Percentiles rank a stretch among this genome's conserved stretches.
phyloP scores from a whole-genome alignment of 2,329 filamentous ascomycete species.

The Arthrobotrys iridis region DNA sequence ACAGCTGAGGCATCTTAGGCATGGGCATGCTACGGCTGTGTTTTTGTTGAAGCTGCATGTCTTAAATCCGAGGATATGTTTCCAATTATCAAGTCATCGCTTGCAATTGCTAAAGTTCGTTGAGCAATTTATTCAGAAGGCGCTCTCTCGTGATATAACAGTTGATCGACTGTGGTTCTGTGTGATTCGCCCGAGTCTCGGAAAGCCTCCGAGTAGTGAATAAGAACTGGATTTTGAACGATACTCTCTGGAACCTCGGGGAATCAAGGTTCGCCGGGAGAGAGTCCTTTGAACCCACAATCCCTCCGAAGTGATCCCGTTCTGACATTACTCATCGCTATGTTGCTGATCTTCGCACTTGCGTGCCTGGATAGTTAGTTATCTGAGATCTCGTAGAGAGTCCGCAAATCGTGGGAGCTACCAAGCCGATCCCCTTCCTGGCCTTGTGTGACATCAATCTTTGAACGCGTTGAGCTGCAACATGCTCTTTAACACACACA shows the following conservation, averaged over 20 bases:
- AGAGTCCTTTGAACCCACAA: conserved; percentile 41
- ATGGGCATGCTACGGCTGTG: conserved; percentile 19
- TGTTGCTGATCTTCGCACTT: background rate
- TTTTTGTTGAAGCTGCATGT: conserved; percentile 3
- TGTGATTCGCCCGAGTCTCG: conserved; percentile 24
- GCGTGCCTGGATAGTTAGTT: conserved; percentile 1
- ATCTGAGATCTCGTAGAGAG: conserved; percentile 15
- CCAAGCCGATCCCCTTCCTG: background rate
- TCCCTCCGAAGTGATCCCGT: conserved; percentile 53
- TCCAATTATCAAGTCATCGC: conserved; percentile 8
- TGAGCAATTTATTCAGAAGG: background rate
- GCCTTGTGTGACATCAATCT: conserved; percentile 18
- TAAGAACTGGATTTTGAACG: background rate
- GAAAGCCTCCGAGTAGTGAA: conserved; percentile 32
- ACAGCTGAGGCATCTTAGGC: conserved; percentile 31
- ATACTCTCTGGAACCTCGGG: too few species aligned
- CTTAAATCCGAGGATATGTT: conserved; percentile 33
- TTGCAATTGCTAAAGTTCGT: conserved; percentile 13
- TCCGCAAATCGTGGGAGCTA: background rate
- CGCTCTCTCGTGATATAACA: background rate
- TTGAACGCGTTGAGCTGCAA: too few species aligned
- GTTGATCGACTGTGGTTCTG: background rate
- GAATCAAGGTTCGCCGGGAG: conserved; percentile 23
- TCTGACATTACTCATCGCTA: background rate
- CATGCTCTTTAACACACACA: background rate